A percentile compares a stretch with the other conserved stretches of the same genome.
Evolutionary conservation across 129 eudicot species (phyloP).

Genomic region (Centaurea solstitialis): DNA sequence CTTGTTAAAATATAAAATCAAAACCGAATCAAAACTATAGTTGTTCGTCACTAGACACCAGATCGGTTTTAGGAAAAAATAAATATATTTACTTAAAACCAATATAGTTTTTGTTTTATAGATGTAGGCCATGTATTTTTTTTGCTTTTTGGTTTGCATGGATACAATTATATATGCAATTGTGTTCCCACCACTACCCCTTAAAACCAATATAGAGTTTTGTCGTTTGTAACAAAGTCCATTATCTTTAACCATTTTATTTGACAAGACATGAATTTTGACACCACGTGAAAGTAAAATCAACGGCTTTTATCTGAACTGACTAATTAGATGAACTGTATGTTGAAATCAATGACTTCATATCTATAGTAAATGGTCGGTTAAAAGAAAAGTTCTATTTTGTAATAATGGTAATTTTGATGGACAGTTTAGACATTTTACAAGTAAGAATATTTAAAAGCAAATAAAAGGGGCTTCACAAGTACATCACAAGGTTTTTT

Average conservation of each 20-base stretch:
- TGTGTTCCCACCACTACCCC: not conserved
- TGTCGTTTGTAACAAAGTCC: not conserved
- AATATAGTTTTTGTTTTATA: not conserved
- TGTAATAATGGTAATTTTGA: not conserved
- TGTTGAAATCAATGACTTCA: conserved; percentile 9
- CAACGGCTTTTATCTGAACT: not conserved
- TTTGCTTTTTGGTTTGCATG: not conserved
- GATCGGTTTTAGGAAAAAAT: not conserved
- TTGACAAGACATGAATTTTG: conserved; percentile 45
- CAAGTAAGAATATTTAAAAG: conserved; percentile 62
- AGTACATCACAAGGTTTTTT: conserved; percentile 59
- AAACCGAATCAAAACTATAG: not conserved
- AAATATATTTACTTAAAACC: not conserved
- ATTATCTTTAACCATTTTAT: conserved; percentile 36
- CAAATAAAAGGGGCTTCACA: conserved; percentile 43
- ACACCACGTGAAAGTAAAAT: conserved; percentile 39
- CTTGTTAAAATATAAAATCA: not conserved
- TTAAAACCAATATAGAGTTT: not conserved
- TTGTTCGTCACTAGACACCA: not conserved
- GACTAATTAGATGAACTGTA: not conserved
- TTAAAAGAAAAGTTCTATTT: not conserved
- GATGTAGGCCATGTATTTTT: not conserved
- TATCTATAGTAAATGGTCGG: conserved; percentile 10
- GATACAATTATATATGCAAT: not conserved
- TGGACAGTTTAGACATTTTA: conserved; percentile 21